Evolutionary conservation across 805 yeast genomes (phyloP), one percentile per base, ranked within the genome.

Genomic region (Saturnispora sekii): DNA sequence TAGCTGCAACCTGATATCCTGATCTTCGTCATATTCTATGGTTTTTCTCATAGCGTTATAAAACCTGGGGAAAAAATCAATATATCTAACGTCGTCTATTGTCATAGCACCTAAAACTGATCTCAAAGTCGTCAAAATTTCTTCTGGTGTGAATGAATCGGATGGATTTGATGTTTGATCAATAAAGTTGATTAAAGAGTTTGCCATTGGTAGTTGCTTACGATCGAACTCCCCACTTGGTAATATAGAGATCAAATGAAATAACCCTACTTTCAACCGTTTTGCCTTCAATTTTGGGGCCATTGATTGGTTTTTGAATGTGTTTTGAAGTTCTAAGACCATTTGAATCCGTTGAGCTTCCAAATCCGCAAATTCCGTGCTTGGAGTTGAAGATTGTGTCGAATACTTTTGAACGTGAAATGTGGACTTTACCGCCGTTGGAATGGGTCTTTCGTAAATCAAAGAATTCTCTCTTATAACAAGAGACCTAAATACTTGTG

Each of bases 11-110:
- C 66, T 50, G 10, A 56, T 37, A 4, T 36, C 38, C n/a, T 30
- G 26, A 43, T 59, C 51, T 17, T 46, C 11, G 1, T 42, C 33
- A 38, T 59, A 63, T n/a, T 48, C 51, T 0, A 50, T 17, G 9
- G 61, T 55, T 10, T 53, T 53, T 48, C 65, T 49, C 40, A 64
- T 34, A 3, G 59, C 41, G 17, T 54, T 57, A 42, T 64, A 64
- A 41, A 63, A 60, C 16, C 60, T 46, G 4, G 68, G 68, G 40
- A 64, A 61, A 49, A 62, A 64, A 49, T 57, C 58, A 38, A 55
- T 34, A 40, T 52, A 46, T 18, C 47, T 50, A 6, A 61, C 64
- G 40, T 61, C 61, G 11, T 57, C 52, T 18, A 52, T 35, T 2
- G 58, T 55, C 61, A 61, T 54, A 3, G 59, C 61, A 16, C 58